Evolutionary conservation across 2,329 filamentous ascomycete genomes (phyloP).

Genomic region (Fusarium sp.): DNA sequence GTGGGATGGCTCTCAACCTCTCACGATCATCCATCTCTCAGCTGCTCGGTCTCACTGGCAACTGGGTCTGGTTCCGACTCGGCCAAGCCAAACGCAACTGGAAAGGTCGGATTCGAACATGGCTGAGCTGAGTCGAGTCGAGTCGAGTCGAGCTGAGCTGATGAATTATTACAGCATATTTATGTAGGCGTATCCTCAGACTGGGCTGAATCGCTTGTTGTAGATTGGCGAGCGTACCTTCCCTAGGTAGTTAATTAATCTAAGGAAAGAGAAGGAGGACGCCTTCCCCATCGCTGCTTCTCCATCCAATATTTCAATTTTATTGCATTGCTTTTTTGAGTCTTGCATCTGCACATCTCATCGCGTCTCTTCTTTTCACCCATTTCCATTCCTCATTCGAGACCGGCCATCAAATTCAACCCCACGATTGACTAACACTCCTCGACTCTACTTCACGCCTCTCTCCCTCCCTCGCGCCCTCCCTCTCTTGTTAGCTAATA

Average conservation of each 20-base stretch:
- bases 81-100: conserved; percentile 7
- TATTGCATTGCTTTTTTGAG: conserved; percentile 19
- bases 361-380: conserved; percentile 2
- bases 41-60: conserved; percentile 29
- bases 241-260: conserved; percentile 3
- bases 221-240: conserved; percentile 30
- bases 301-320: neutral
- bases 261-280: conserved; percentile 19
- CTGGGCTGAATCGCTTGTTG: conserved; percentile 13
- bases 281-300: conserved; percentile 26
- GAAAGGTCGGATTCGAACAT: conserved; percentile 4
- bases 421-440: neutral
- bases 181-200: too few species aligned
- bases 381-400: conserved; percentile 23
- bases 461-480: too few species aligned
- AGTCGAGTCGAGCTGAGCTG: conserved; percentile 11
- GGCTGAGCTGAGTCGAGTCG: conserved; percentile 18
- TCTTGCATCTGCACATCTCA: conserved; percentile 5
- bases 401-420: conserved; percentile 14
- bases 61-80: conserved; percentile 1
- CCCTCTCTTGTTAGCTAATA: too few species aligned
- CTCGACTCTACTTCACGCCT: neutral
- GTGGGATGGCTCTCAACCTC: conserved; percentile 19
- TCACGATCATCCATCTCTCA: conserved; percentile 20
- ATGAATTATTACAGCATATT: neutral